Conservation (phyloP, 805 yeast genomes). For the Saccharomyces mikatae region DNA sequence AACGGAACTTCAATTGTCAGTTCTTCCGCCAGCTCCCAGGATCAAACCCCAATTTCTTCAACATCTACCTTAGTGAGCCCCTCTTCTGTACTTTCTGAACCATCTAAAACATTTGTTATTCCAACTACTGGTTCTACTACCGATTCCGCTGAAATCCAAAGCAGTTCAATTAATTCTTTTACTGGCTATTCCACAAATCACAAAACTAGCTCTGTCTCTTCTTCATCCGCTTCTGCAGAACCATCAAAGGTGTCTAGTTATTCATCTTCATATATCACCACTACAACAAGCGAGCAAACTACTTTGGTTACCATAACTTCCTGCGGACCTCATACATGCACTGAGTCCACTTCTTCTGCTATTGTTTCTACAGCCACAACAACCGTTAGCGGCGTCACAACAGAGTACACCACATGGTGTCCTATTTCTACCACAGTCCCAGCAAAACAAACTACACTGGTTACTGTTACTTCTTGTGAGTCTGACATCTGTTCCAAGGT, state of each 20-base stretch:
- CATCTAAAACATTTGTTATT: neutral
- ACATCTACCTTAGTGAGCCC: neutral
- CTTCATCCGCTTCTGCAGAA: too few relatives aligned
- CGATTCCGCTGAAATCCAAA: neutral
- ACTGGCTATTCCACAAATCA: conserved; percentile 9
- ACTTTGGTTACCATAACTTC: conserved; percentile 29
- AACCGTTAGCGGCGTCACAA: conserved; percentile 26
- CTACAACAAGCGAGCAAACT: conserved; percentile 17
- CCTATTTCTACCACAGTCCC: conserved; percentile 17
- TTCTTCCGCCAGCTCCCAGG: neutral
- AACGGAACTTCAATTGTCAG: neutral
- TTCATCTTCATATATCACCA: conserved; percentile 12
- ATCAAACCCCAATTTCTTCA: neutral
- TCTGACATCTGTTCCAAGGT: conserved; percentile 12
- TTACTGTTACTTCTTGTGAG: conserved; percentile 23
- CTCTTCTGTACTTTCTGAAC: neutral
- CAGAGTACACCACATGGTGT: conserved; percentile 27
- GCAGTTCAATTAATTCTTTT: neutral
- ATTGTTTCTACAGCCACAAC: conserved; percentile 27
- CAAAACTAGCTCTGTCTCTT: too few relatives aligned
- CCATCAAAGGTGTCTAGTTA: too few relatives aligned
- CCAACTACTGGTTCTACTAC: neutral
- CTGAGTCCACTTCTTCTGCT: conserved; percentile 24
- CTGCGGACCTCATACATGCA: conserved; percentile 24
- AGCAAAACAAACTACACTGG: conserved; percentile 18